Evolutionary conservation across 2,329 filamentous ascomycete species (phyloP).

Genomic region (Calonectria honghensis): DNA sequence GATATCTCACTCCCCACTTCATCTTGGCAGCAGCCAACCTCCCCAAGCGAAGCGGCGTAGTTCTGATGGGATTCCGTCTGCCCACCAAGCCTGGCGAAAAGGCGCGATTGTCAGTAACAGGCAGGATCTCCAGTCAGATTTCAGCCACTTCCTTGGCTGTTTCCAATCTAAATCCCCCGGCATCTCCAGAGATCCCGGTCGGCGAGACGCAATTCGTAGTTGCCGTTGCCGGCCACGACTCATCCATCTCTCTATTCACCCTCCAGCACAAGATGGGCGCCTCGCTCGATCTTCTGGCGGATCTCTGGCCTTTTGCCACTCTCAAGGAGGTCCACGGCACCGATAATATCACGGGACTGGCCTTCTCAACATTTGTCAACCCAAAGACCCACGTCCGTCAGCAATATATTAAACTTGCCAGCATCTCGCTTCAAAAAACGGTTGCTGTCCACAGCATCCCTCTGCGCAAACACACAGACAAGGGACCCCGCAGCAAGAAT

Average conservation of each 20-base stretch:
- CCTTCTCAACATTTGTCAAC: conserved; percentile 74
- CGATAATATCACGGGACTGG: conserved; percentile 75
- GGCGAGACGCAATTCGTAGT: conserved; percentile 85
- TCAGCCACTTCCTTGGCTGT: conserved; percentile 87
- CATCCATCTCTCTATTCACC: conserved; percentile 85
- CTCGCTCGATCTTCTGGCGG: conserved; percentile 69
- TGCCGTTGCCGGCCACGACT: conserved; percentile 87
- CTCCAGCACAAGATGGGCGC: conserved; percentile 78
- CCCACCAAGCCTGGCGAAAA: conserved; percentile 60
- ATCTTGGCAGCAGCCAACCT: conserved; percentile 75
- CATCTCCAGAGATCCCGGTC: conserved; percentile 69
- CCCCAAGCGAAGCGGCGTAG: conserved; percentile 74
- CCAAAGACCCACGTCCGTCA: conserved; percentile 66
- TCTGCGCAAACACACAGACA: conserved; percentile 70
- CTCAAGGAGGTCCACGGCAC: conserved; percentile 72
- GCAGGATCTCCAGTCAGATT: conserved; percentile 79
- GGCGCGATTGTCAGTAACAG: conserved; percentile 71
- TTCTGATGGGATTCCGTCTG: conserved; percentile 75
- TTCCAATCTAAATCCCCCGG: conserved; percentile 77
- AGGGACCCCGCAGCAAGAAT: conserved; percentile 59
- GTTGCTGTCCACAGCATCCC: conserved; percentile 88
- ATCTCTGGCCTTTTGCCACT: conserved; percentile 72
- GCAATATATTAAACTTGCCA: conserved; percentile 81
- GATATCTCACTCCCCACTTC: conserved; percentile 76
- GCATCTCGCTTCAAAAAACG: conserved; percentile 86